These are phyloP conservation scores for Crataegus laevigata DNA, from an alignment of 306 rosid species.

Conservation along the genomic window DNA sequence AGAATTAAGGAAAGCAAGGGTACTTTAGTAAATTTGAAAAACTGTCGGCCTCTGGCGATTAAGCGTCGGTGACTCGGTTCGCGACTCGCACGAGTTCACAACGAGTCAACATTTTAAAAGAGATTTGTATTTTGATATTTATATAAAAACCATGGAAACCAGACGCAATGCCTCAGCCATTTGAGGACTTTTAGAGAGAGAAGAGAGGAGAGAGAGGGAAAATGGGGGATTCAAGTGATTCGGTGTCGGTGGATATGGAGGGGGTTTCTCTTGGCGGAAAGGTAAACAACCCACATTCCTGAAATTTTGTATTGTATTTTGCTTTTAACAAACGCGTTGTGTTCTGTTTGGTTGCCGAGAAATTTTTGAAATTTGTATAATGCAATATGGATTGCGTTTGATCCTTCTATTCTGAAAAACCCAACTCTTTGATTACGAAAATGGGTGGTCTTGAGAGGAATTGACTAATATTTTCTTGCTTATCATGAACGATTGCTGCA, in stretches of 20 bases:
- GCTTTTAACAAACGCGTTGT: background rate
- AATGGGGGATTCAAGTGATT: conserved; percentile 77
- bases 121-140: background rate
- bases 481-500: background rate
- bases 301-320: background rate
- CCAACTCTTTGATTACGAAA: background rate
- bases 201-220: conserved; percentile 1
- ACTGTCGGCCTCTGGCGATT: conserved; percentile 58
- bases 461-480: background rate
- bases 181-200: conserved; percentile 6
- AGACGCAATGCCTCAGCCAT: conserved; percentile 14
- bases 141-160: conserved; percentile 31
- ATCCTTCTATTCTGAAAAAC: background rate
- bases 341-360: conserved; percentile 19
- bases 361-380: conserved; percentile 1
- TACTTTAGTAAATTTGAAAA: conserved; percentile 6
- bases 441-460: background rate
- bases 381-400: background rate
- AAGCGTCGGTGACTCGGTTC: conserved; percentile 95
- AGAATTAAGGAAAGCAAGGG: background rate
- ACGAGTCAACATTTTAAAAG: conserved; percentile 16
- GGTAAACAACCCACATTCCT: conserved; percentile 35
- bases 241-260: conserved; percentile 82
- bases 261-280: conserved; percentile 58
- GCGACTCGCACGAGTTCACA: conserved; percentile 45